Evolutionary conservation across 73 alveolate genomes (phyloP).

Genomic region (Loxodes magnus): DNA sequence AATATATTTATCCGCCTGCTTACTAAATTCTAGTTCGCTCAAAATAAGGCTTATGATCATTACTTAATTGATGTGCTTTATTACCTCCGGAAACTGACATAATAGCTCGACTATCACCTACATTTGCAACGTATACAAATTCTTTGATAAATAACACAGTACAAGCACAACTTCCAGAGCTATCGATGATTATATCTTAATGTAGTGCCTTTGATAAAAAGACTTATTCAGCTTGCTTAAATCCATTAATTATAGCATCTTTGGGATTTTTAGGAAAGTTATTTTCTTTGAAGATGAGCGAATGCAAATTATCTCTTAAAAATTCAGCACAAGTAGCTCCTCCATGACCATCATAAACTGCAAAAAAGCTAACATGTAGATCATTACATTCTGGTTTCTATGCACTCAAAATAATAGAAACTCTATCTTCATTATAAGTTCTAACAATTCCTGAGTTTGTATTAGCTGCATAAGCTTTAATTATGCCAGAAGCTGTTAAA

Average conservation of each 20-base stretch:
- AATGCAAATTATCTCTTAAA: constrained; percentile 61
- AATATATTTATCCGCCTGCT: constrained; percentile 78
- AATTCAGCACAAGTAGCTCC: constrained; percentile 96
- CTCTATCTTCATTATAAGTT: constrained; percentile 52
- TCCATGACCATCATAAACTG: constrained; percentile 98
- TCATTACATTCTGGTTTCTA: constrained; percentile 38
- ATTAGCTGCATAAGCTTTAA: constrained; percentile 19
- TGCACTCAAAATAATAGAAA: constrained; percentile 30
- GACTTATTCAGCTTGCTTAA: constrained; percentile 78
- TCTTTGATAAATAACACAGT: constrained; percentile 54
- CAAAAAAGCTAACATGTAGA: constrained; percentile 53
- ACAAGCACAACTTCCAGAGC: constrained; percentile 89
- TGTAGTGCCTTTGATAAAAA: constrained; percentile 55
- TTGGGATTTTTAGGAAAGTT: constrained; percentile 81
- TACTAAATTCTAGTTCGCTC: constrained; percentile 47
- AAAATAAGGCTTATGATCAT: constrained; percentile 78
- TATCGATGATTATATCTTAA: constrained; percentile 32
- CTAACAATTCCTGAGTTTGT: constrained; percentile 17
- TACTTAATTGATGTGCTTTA: constrained; percentile 47
- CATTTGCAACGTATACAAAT: constrained; percentile 78
- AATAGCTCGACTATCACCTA: constrained; percentile 89
- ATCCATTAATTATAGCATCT: constrained; percentile 81
- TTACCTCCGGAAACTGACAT: constrained; percentile 13
- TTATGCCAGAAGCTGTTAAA: no score
- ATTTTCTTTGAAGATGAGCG: constrained; percentile 40